A percentile compares a stretch with the other conserved stretches of the same genome.
Evolutionary conservation across 768 basidiomycete species (phyloP).

Genomic region (Mrakia frigida): DNA sequence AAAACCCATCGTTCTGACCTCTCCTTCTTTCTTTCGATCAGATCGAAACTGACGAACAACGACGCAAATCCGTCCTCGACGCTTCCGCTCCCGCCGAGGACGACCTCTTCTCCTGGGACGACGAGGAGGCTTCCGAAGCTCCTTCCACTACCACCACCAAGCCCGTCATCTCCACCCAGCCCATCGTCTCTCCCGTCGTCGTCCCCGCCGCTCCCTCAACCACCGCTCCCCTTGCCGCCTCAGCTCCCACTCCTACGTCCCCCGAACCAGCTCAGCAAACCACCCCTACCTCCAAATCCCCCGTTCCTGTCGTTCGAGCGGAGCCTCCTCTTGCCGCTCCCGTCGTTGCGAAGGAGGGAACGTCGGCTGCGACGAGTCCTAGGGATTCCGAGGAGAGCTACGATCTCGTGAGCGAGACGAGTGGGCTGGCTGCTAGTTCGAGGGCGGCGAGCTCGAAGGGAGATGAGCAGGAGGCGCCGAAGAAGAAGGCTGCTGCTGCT

Average conservation of each 20-base stretch:
- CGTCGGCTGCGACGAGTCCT: slow-evolving; percentile 38
- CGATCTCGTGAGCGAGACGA: slow-evolving; percentile 41
- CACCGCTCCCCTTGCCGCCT: slow-evolving; percentile 21
- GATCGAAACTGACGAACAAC: slow-evolving; percentile 31
- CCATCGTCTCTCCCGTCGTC: neutral
- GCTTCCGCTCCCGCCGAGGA: slow-evolving; percentile 54
- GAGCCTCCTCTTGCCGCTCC: neutral
- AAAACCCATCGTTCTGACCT: neutral
- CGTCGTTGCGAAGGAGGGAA: slow-evolving; percentile 30
- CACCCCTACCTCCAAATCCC: neutral
- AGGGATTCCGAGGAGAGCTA: slow-evolving; percentile 37
- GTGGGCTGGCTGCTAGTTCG: slow-evolving; percentile 20
- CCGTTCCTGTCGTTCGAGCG: neutral
- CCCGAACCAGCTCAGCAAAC: slow-evolving; percentile 26
- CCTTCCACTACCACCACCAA: neutral
- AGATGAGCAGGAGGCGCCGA: slow-evolving; percentile 48
- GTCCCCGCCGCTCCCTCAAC: slow-evolving; percentile 15
- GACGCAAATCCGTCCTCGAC: slow-evolving; percentile 26
- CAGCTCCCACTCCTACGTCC: neutral
- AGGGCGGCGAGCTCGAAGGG: slow-evolving; percentile 38
- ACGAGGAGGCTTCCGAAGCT: slow-evolving; percentile 63
- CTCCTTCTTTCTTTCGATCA: neutral
- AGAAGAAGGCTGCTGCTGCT: slow-evolving; percentile 34
- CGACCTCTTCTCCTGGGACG: slow-evolving; percentile 90
- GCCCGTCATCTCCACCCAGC: neutral